These are phyloP conservation scores for Macrolepiota fuliginosa DNA, from an alignment of 768 basidiomycete genomes.

Conservation along the genomic window DNA sequence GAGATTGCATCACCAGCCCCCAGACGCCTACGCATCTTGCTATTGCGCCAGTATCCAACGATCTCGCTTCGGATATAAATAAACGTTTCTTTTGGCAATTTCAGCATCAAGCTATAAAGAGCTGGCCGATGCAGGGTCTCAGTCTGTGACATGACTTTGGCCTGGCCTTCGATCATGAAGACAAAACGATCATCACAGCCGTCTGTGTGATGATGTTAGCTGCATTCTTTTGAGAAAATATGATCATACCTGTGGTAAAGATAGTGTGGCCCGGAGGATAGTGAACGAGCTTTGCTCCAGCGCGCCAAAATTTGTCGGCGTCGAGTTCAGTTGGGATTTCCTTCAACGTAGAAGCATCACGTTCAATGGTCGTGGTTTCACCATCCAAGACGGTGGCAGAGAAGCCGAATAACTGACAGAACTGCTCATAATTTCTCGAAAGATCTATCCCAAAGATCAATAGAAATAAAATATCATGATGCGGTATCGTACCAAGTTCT, in stretches of 20 bases:
- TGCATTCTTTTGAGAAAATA: background rate
- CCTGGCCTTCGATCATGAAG: conserved; percentile 1
- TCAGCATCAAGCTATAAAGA: conserved; percentile 2
- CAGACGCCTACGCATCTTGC: background rate
- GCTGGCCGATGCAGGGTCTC: background rate
- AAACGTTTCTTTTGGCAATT: background rate
- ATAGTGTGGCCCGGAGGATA: conserved; percentile 7
- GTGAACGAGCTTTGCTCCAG: background rate
- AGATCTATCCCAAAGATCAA: background rate
- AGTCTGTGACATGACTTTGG: background rate
- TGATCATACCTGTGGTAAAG: background rate
- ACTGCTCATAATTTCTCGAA: background rate
- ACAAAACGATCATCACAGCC: background rate
- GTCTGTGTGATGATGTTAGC: background rate
- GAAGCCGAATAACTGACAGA: background rate
- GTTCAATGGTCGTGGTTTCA: background rate
- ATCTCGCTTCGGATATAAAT: background rate
- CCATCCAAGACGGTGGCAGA: background rate
- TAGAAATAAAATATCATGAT: background rate
- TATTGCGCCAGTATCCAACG: background rate
- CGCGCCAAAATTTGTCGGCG: background rate
- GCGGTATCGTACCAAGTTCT: background rate
- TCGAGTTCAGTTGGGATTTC: background rate
- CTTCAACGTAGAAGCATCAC: background rate
- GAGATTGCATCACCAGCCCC: background rate